Evolutionary conservation across 2,329 filamentous ascomycete genomes (phyloP), one percentile per base, ranked within the genome.

Genomic region (Colletotrichum truncatum): DNA sequence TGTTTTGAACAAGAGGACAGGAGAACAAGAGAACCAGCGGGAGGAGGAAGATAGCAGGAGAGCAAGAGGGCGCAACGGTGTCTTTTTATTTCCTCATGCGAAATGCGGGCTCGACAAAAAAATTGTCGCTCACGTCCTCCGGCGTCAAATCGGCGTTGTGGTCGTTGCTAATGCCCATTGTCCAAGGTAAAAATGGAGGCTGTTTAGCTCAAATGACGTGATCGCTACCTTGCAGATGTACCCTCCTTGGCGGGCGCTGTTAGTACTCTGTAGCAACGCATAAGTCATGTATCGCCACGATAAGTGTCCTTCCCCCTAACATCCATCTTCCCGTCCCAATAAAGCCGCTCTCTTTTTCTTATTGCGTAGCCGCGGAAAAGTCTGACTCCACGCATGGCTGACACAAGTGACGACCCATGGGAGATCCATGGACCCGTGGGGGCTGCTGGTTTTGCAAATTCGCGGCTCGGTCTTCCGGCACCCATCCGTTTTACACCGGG

Each of bases 191-290:
- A 64, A 65, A 62, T 66, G 62, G 62, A 60, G 53, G 62, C 53
- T 66, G 61, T 58, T 67, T 70, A 70, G 69, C 64, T 67, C 59
- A 60, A 68, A 70, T 70, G 69, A 70, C 69, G 69, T 70, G 69
- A 67, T 70, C 69, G 66, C 54, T 67, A 64, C 67, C 65, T 67
- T 59, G 64, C 54, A 36, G 30, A 67, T 56, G 67, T 67, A 58
- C 64, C 60, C 34, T 38, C 62, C 55, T 61, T 56, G 52, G 53
- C 60, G 49, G 55, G 59, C 56, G 28, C 16, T 18, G 26, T 54
- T 48, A 28, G 43, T 26, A 38, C 56, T 41, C 48, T 59, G 51
- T 25, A 39, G 56, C 56, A 39, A 46, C 46, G 57, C 60, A 46
- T 55, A 62, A 65, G 62, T 65, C 62, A 65, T 65, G 57, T 55